Evolutionary conservation across 306 rosid species (phyloP).

Genomic region (Vigna hirtella): DNA sequence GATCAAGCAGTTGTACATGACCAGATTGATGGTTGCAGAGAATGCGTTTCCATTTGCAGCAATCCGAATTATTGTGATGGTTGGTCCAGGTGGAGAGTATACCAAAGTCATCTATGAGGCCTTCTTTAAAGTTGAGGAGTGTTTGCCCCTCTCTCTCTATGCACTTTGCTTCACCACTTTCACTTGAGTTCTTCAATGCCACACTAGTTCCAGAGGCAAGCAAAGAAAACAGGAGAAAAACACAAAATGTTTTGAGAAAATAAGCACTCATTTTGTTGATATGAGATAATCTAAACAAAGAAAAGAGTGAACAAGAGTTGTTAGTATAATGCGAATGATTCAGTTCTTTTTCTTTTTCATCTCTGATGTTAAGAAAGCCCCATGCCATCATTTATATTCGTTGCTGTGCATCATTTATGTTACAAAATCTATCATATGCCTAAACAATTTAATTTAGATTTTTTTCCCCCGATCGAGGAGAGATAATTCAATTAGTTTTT

Average conservation of each 20-base stretch:
- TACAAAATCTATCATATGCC: too few species aligned
- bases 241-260: not conserved
- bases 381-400: not conserved
- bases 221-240: not conserved
- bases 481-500: too few species aligned
- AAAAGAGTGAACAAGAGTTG: not conserved
- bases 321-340: too few species aligned
- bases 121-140: conserved; percentile 15
- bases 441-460: too few species aligned
- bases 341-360: too few species aligned
- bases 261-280: not conserved
- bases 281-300: not conserved
- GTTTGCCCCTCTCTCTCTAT: conserved; percentile 1
- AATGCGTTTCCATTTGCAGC: conserved; percentile 30
- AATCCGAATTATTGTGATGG: not conserved
- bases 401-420: too few species aligned
- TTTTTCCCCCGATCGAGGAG: too few species aligned
- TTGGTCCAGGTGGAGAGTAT: conserved; percentile 27
- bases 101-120: not conserved
- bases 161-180: not conserved
- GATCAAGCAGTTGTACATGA: conserved; percentile 12
- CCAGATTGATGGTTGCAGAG: conserved; percentile 17
- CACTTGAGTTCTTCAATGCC: not conserved
- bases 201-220: too few species aligned
- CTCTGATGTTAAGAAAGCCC: not conserved